These are phyloP conservation scores for Barbatosphaeria neglecta DNA, from an alignment of 495 filamentous ascomycete species.

Conservation along the genomic window DNA sequence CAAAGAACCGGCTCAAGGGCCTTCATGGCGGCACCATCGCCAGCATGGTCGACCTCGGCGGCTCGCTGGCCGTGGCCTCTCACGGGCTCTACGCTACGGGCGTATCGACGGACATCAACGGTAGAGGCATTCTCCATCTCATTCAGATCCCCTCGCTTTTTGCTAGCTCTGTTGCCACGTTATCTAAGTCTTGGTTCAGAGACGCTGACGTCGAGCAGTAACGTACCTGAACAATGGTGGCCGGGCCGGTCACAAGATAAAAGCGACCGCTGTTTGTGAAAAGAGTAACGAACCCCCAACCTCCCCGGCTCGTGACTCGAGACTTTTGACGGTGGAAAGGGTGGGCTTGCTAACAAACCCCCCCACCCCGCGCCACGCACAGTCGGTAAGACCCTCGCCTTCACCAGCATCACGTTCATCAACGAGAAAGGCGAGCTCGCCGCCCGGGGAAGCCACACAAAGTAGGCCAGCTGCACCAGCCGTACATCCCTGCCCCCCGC, in stretches of 20 bases:
- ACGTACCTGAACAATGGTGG: constrained; percentile 82
- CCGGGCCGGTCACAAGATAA: constrained; percentile 64
- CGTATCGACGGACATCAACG: constrained; percentile 85
- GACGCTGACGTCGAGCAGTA: no score
- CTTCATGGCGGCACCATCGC: constrained; percentile 94
- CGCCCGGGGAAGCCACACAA: constrained; percentile 90
- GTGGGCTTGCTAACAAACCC: no score
- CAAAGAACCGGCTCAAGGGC: constrained; percentile 75
- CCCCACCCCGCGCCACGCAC: no score
- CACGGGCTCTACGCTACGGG: constrained; percentile 79
- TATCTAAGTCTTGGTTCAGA: no score
- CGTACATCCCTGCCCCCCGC: no score
- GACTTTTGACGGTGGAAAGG: no score
- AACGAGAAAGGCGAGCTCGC: constrained; percentile 68
- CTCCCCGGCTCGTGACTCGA: background rate
- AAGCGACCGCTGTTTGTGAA: constrained; percentile 63
- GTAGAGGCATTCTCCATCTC: constrained; percentile 32
- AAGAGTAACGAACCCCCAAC: constrained; percentile 53
- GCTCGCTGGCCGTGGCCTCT: constrained; percentile 87
- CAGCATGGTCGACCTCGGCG: constrained; percentile 90
- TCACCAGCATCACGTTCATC: constrained; percentile 67
- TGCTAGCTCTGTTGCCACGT: constrained; percentile 3
- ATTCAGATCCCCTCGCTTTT: background rate
- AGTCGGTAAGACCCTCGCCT: constrained; percentile 93
- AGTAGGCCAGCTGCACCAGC: constrained; percentile 50